Evolutionary conservation across 129 eudicot species (phyloP).

Genomic region (Heracleum sosnowskyi): DNA sequence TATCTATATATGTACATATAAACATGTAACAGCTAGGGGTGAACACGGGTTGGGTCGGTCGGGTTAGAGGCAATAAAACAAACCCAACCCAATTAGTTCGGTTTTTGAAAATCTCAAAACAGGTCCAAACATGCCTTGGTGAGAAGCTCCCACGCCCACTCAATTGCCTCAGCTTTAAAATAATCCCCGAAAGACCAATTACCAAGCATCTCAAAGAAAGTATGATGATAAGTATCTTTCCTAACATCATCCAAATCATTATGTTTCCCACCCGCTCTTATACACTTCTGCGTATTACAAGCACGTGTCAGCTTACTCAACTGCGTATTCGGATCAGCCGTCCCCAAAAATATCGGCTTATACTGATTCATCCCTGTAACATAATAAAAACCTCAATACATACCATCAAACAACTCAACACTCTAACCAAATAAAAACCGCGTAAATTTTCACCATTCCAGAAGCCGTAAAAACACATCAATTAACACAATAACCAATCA

Average conservation of each 20-base stretch:
- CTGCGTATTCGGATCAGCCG: conserved; percentile 72
- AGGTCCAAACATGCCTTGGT: conserved; percentile 40
- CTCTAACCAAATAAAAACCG: too few species aligned
- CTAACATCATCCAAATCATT: conserved; percentile 98
- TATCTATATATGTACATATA: neutral
- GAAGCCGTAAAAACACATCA: too few species aligned
- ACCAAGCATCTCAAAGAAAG: conserved; percentile 98
- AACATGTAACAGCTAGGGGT: neutral
- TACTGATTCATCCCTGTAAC: conserved; percentile 88
- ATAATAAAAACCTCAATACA: neutral
- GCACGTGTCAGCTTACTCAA: conserved; percentile 86
- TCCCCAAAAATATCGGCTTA: conserved; percentile 92
- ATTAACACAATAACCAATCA: too few species aligned
- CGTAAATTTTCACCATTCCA: too few species aligned
- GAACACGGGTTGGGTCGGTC: too few species aligned
- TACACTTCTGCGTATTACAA: conserved; percentile 91
- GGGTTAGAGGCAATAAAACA: too few species aligned
- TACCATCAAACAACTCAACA: too few species aligned
- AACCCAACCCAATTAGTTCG: too few species aligned
- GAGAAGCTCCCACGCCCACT: conserved; percentile 96
- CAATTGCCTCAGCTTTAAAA: conserved; percentile 82
- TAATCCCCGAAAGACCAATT: conserved; percentile 99
- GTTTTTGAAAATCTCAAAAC: too few species aligned
- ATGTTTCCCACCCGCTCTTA: conserved; percentile 96
- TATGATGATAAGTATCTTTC: conserved; percentile 95